These are phyloP conservation scores for Mariannaea sp. DNA, from an alignment of 2,329 filamentous ascomycete species.

Conservation along the genomic window DNA sequence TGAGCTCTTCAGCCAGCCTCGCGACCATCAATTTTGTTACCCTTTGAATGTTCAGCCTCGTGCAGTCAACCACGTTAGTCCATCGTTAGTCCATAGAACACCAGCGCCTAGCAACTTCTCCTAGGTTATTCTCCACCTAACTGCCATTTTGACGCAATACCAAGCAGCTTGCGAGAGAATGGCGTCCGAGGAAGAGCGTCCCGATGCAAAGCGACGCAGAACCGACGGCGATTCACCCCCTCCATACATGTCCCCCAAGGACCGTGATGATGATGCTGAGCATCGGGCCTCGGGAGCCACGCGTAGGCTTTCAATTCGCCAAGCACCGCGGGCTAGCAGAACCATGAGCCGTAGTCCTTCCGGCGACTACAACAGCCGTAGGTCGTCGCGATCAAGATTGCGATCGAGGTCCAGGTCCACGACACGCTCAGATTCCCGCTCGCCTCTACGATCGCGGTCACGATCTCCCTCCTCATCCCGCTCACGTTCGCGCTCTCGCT, in stretches of 20 bases:
- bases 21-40: neutral
- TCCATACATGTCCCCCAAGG: constrained; percentile 34
- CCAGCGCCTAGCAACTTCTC: neutral
- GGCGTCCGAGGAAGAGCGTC: constrained; percentile 37
- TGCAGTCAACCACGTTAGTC: neutral
- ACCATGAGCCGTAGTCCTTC: constrained; percentile 35
- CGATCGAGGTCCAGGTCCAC: constrained; percentile 44
- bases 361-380: constrained; percentile 37
- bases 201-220: constrained; percentile 42
- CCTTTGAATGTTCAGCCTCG: constrained; percentile 30
- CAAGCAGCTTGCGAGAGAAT: constrained; percentile 27
- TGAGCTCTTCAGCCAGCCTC: constrained; percentile 6
- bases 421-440: constrained; percentile 46
- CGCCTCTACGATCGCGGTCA: constrained; percentile 40
- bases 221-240: constrained; percentile 39
- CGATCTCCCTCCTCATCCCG: constrained; percentile 39
- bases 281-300: constrained; percentile 10
- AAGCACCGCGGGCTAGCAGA: constrained; percentile 26
- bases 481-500: constrained; percentile 39
- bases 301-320: constrained; percentile 29
- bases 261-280: constrained; percentile 20
- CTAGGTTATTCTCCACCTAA: neutral
- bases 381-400: constrained; percentile 42
- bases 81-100: neutral
- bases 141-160: neutral